A percentile compares a stretch with the other conserved stretches of the same genome.
phyloP scores from a whole-genome alignment of 2,329 filamentous ascomycete genomes.

The Lachnellula willkommii region DNA sequence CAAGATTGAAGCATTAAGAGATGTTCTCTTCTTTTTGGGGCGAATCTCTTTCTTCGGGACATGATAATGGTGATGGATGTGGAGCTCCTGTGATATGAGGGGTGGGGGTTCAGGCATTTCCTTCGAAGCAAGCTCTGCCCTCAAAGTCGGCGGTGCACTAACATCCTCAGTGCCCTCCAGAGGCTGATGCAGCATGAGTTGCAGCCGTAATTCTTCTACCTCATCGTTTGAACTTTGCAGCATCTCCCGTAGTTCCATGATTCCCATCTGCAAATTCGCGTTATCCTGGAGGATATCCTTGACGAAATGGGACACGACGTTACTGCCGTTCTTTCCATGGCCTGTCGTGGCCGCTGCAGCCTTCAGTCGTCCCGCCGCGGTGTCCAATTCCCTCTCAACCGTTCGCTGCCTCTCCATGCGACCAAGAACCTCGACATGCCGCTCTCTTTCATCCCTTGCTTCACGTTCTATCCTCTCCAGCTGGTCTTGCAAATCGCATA shows the following conservation, averaged over 20 bases:
- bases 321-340: constrained; percentile 53
- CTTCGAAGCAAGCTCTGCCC: constrained; percentile 62
- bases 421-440: constrained; percentile 72
- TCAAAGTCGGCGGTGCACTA: constrained; percentile 50
- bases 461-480: constrained; percentile 85
- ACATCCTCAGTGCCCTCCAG: constrained; percentile 34
- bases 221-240: constrained; percentile 89
- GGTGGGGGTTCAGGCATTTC: constrained; percentile 31
- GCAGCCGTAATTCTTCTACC: constrained; percentile 78
- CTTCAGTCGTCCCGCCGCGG: constrained; percentile 73
- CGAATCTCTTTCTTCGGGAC: constrained; percentile 58
- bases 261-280: constrained; percentile 84
- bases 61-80: constrained; percentile 94
- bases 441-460: constrained; percentile 70
- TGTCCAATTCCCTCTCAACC: constrained; percentile 76
- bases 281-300: constrained; percentile 95
- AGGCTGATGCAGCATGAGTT: constrained; percentile 74
- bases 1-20: too few species aligned
- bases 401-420: constrained; percentile 79
- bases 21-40: constrained; percentile 66
- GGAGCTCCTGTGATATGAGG: constrained; percentile 64
- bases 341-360: constrained; percentile 61
- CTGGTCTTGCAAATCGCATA: constrained; percentile 77
- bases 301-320: constrained; percentile 91
- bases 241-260: constrained; percentile 86